phyloP scores from a whole-genome alignment of 306 rosid genomes.

The Geum urbanum region DNA sequence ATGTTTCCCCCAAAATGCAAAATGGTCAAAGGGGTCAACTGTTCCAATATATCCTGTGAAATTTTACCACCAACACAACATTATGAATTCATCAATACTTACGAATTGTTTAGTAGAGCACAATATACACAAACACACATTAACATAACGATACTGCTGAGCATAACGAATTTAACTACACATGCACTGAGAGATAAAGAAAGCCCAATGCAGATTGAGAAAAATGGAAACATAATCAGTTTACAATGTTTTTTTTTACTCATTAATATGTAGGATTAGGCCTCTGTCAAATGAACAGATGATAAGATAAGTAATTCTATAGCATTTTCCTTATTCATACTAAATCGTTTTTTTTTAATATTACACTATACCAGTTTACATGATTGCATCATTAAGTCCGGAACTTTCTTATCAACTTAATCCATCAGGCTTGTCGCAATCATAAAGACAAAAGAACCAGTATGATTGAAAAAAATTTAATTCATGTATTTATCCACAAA shows the following conservation, averaged over 20 bases:
- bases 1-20: conserved; percentile 84
- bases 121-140: neutral
- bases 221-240: neutral
- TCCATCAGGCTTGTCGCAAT: neutral
- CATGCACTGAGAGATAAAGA: too few relatives aligned
- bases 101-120: neutral
- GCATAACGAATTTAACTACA: neutral
- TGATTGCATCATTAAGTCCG: neutral
- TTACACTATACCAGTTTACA: too few relatives aligned
- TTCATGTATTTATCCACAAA: conserved; percentile 10
- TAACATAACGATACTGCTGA: neutral
- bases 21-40: conserved; percentile 59
- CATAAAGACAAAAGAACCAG: neutral
- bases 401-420: conserved; percentile 1
- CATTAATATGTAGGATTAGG: neutral
- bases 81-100: neutral
- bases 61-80: neutral
- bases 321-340: neutral
- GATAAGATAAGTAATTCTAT: neutral
- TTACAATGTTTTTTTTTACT: neutral
- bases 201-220: neutral
- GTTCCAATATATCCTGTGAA: conserved; percentile 86
- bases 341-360: too few relatives aligned
- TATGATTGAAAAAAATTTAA: neutral
- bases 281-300: neutral